Percentiles rank a stretch among this genome's conserved stretches.
phyloP scores from a whole-genome alignment of 2,329 filamentous ascomycete genomes.

The Gnomoniopsis smithogilvyi region DNA sequence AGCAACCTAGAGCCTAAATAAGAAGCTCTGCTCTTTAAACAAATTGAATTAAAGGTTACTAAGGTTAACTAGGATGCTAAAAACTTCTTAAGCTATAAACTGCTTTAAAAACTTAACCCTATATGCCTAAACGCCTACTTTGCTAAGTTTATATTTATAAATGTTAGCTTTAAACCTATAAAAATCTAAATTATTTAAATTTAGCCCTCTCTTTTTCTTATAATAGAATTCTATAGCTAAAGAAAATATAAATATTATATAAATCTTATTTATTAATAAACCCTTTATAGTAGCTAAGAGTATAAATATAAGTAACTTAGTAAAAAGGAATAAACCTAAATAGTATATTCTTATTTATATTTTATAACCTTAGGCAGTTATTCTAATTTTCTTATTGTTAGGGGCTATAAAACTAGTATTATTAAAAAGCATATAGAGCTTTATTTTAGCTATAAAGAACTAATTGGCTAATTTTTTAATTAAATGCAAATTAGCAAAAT shows the following conservation, averaged over 20 bases:
- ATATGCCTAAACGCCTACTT: slow-evolving; percentile 22
- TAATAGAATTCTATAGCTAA: neutral
- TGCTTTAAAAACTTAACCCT: slow-evolving; percentile 22
- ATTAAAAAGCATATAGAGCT: slow-evolving; percentile 36
- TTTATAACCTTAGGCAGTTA: slow-evolving; percentile 20
- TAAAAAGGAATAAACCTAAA: slow-evolving; percentile 14
- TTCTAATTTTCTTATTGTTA: slow-evolving; percentile 25
- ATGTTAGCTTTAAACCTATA: neutral
- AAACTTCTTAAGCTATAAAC: slow-evolving; percentile 19
- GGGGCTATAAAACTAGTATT: slow-evolving; percentile 37
- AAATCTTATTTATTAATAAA: neutral
- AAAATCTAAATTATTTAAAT: slow-evolving; percentile 5
- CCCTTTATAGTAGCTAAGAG: slow-evolving; percentile 27
- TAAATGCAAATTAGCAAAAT: slow-evolving; percentile 24
- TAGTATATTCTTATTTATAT: slow-evolving; percentile 11
- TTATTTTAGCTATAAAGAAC: slow-evolving; percentile 20
- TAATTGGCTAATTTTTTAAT: slow-evolving; percentile 21
- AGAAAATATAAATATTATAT: slow-evolving; percentile 3
- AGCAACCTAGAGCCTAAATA: neutral
- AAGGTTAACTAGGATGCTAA: slow-evolving; percentile 25
- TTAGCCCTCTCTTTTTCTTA: neutral
- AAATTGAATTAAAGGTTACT: slow-evolving; percentile 25
- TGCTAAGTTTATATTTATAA: slow-evolving; percentile 23
- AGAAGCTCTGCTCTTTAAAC: neutral
- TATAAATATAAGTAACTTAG: slow-evolving; percentile 10